Evolutionary conservation across 495 filamentous ascomycete genomes (phyloP), one percentile per base, ranked within the genome.

Genomic region (Usnea hakonensis): DNA sequence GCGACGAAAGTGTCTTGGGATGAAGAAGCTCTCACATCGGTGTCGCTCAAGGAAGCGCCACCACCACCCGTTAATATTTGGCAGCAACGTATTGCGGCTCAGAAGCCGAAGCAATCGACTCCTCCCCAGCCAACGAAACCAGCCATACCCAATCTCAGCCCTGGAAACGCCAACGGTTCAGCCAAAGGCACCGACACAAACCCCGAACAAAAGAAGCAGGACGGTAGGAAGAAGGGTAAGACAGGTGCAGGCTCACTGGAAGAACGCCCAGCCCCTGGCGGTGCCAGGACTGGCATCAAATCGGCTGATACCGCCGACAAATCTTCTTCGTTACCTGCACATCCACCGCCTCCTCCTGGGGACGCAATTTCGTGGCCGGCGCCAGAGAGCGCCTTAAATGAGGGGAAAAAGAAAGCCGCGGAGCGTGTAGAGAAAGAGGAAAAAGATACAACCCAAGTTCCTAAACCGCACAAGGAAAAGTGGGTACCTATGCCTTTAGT

Each of bases 291-390:
- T 43, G 78, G 81, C 32, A 77, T 76, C 21, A 78, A 79, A 63
- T 44, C 58, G 37, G 38, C 69, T n/a, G 69, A 64, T 5, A 63
- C 73, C 30, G 62, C 70, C 28, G 65, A 64, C 32, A 63, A 56
- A 26, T 48, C 63, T 33, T 9, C 36, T 33, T 50, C 41, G 32
- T 37, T 23, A 37, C 52, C 50, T 21, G 55, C 81, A 19, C 77
- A 85, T 46, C 78, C 81, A 54, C 78, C 80, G 17, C 81, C 86
- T 17, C 81, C 86, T 5, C 87, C 88, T 40, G 88, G 82, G 57
- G 90, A 95, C 73, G 79, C 87, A 43, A 77, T 82, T 35, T 85
- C 85, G 35, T 98, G 94, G 94, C 94, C 94, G 23, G 96, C 94
- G 11, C 91, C 91, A 2, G 87, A 96, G 60, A 86, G 81, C 50